These are phyloP conservation scores for Alternaria sp. DNA, from an alignment of 2,329 filamentous ascomycete species.

Conservation along the genomic window DNA sequence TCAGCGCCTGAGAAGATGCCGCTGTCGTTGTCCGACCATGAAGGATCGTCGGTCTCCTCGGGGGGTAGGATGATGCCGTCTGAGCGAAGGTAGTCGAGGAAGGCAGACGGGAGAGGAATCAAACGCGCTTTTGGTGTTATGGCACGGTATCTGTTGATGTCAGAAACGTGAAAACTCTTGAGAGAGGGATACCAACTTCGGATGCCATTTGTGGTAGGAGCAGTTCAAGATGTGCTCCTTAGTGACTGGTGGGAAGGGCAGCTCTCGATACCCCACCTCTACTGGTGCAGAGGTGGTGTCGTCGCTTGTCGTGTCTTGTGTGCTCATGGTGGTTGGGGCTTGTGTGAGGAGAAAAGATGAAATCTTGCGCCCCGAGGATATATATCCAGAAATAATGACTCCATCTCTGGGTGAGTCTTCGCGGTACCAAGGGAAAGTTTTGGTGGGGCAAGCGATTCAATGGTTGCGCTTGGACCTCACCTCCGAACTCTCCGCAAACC, in stretches of 20 bases:
- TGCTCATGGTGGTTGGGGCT: constrained; percentile 32
- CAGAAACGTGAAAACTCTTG: neutral
- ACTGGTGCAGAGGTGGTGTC: constrained; percentile 6
- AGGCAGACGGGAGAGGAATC: constrained; percentile 76
- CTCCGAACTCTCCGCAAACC: constrained; percentile 34
- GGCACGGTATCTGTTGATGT: constrained; percentile 70
- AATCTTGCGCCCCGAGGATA: neutral
- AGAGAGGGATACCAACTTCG: constrained; percentile 61
- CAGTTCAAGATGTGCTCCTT: constrained; percentile 91
- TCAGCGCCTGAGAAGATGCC: constrained; percentile 60
- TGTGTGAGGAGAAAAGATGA: neutral
- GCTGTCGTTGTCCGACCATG: constrained; percentile 60
- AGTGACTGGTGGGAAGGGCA: constrained; percentile 83
- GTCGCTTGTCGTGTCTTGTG: constrained; percentile 7
- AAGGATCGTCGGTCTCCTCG: constrained; percentile 61
- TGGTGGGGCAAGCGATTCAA: constrained; percentile 36
- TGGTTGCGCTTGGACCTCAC: constrained; percentile 30
- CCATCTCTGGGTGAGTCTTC: constrained; percentile 40
- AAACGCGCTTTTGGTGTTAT: constrained; percentile 86
- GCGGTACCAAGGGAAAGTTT: constrained; percentile 28
- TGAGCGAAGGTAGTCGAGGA: constrained; percentile 86
- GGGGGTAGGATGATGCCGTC: constrained; percentile 91
- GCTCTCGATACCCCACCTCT: constrained; percentile 38
- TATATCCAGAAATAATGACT: constrained; percentile 17
- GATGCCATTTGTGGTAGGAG: constrained; percentile 92